phyloP scores from a whole-genome alignment of 768 basidiomycete genomes.

The Melanogaster broomeanus region DNA sequence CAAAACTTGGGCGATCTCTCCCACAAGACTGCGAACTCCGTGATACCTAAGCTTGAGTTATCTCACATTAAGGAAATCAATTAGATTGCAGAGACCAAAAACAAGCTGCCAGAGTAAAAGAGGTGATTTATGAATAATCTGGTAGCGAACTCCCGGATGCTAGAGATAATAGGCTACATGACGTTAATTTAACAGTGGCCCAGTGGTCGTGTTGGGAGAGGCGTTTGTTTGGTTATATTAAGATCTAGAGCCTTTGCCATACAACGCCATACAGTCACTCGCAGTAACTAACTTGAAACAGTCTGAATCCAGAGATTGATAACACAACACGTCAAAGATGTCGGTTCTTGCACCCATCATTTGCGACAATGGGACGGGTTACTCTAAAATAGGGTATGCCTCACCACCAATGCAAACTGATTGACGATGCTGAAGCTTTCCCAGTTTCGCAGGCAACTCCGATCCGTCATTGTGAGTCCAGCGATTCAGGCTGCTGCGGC shows the following conservation, averaged over 20 bases:
- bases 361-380: conserved; percentile 97
- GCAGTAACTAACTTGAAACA: conserved; percentile 15
- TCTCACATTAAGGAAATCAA: too few species aligned
- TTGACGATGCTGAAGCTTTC: conserved; percentile 13
- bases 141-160: too few species aligned
- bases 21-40: too few species aligned
- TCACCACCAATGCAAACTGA: neutral
- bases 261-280: conserved; percentile 21
- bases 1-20: too few species aligned
- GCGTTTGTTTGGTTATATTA: conserved; percentile 29
- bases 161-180: too few species aligned
- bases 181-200: too few species aligned
- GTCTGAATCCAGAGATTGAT: conserved; percentile 6
- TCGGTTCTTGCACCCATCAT: conserved; percentile 90
- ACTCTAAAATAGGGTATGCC: conserved; percentile 92
- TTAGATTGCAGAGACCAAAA: too few species aligned
- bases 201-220: neutral
- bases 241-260: conserved; percentile 23
- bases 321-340: conserved; percentile 47
- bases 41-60: too few species aligned
- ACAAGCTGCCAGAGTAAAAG: too few species aligned
- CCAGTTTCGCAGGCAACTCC: conserved; percentile 95
- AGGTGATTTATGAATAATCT: too few species aligned
- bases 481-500: neutral
- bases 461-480: conserved; percentile 91